Percentiles rank a stretch among this genome's conserved stretches.
Evolutionary conservation across 108 stramenopile species (phyloP).

Genomic region (Thalassiosira profunda): DNA sequence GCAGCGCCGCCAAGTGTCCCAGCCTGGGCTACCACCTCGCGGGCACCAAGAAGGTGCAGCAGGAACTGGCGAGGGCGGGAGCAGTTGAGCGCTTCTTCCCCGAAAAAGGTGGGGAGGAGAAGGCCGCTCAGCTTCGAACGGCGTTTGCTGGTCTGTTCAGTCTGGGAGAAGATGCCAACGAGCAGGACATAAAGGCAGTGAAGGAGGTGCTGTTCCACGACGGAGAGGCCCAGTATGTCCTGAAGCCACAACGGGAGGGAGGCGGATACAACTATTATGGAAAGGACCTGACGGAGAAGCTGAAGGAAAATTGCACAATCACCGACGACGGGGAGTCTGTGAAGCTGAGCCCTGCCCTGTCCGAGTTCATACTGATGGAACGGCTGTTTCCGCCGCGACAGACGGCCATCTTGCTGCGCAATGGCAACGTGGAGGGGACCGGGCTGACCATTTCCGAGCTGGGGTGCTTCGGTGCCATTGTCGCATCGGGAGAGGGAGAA

Average conservation of each 20-base stretch:
- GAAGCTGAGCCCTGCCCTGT: slow-evolving; percentile 35
- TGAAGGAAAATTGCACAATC: slow-evolving; percentile 50
- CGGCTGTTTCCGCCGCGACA: slow-evolving; percentile 86
- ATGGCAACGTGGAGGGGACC: slow-evolving; percentile 74
- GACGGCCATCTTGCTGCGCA: slow-evolving; percentile 69
- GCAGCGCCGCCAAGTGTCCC: slow-evolving; percentile 94
- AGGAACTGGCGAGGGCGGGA: slow-evolving; percentile 89
- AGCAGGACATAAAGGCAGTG: slow-evolving; percentile 71
- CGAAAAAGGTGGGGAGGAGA: slow-evolving; percentile 35
- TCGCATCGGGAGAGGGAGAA: slow-evolving; percentile 50
- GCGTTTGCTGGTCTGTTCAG: slow-evolving; percentile 87
- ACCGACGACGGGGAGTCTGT: slow-evolving; percentile 24
- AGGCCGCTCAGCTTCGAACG: slow-evolving; percentile 54
- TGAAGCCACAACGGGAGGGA: slow-evolving; percentile 99
- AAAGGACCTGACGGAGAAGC: slow-evolving; percentile 65
- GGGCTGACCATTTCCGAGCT: slow-evolving; percentile 83
- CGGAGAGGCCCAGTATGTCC: slow-evolving; percentile 75
- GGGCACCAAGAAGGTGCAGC: slow-evolving; percentile 99
- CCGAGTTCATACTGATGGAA: slow-evolving; percentile 91
- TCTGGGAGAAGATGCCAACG: slow-evolving; percentile 76
- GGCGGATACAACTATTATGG: slow-evolving; percentile 99
- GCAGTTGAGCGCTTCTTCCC: slow-evolving; percentile 89
- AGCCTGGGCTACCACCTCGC: slow-evolving; percentile 94
- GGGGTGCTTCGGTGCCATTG: slow-evolving; percentile 80
- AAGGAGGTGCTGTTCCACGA: slow-evolving; percentile 68